phyloP scores from a whole-genome alignment of 2,329 filamentous ascomycete genomes.

The Botrytis byssoidea region DNA sequence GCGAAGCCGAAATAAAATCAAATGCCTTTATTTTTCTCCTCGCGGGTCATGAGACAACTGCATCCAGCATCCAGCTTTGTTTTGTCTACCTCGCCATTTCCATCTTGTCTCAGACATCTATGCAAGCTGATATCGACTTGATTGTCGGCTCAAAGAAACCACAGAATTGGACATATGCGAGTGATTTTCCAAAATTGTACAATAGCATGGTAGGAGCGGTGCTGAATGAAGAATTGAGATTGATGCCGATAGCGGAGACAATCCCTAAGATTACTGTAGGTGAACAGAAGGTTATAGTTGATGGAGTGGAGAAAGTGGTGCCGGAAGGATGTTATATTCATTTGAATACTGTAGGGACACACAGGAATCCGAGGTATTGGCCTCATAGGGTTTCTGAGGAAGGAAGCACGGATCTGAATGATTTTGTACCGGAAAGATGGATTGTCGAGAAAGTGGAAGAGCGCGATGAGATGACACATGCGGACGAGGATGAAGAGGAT shows the following conservation, averaged over 20 bases:
- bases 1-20: constrained; percentile 36
- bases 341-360: constrained; percentile 46
- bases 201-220: constrained; percentile 33
- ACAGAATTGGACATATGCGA: constrained; percentile 28
- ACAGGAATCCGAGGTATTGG: constrained; percentile 58
- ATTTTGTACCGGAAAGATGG: constrained; percentile 59
- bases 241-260: constrained; percentile 53
- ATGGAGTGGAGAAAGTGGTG: constrained; percentile 24
- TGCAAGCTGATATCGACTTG: constrained; percentile 35
- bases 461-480: neutral
- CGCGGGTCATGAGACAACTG: constrained; percentile 40
- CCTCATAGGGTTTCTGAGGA: constrained; percentile 51
- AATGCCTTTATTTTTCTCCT: constrained; percentile 39
- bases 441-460: constrained; percentile 34
- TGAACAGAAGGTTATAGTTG: constrained; percentile 31
- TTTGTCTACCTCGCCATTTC: constrained; percentile 35
- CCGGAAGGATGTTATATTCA: constrained; percentile 43
- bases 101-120: constrained; percentile 23
- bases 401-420: constrained; percentile 40
- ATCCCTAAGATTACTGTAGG: constrained; percentile 43
- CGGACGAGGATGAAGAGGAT: neutral
- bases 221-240: constrained; percentile 53
- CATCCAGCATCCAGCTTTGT: constrained; percentile 37
- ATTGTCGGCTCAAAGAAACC: constrained; percentile 31
- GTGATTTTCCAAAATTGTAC: constrained; percentile 32